These are phyloP conservation scores for Vachellia collinsii DNA, from an alignment of 306 rosid species.

Conservation along the genomic window DNA sequence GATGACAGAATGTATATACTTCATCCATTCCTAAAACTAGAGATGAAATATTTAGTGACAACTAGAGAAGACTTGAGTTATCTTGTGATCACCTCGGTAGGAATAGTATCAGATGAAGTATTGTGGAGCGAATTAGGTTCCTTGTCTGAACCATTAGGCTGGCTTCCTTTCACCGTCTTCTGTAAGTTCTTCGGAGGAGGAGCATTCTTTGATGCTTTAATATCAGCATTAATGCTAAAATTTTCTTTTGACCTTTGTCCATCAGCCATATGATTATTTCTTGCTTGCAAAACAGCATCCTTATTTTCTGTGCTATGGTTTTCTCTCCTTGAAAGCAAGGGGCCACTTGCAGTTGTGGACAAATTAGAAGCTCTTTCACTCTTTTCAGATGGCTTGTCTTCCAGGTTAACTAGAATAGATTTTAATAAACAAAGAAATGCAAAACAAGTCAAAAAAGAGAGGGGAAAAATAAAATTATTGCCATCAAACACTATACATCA, in stretches of 20 bases:
- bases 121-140: slow-evolving; percentile 57
- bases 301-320: slow-evolving; percentile 49
- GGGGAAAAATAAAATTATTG: slow-evolving; percentile 23
- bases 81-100: slow-evolving; percentile 72
- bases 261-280: slow-evolving; percentile 55
- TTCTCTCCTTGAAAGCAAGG: slow-evolving; percentile 50
- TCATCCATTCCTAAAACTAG: slow-evolving; percentile 15
- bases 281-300: slow-evolving; percentile 60
- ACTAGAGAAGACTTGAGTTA: slow-evolving; percentile 27
- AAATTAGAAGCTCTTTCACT: slow-evolving; percentile 52
- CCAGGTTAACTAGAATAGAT: slow-evolving; percentile 62
- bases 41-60: slow-evolving; percentile 6
- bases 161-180: slow-evolving; percentile 54
- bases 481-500: slow-evolving; percentile 37
- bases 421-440: slow-evolving; percentile 36
- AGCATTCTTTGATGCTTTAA: slow-evolving; percentile 48
- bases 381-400: slow-evolving; percentile 68
- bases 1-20: slow-evolving; percentile 18
- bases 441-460: slow-evolving; percentile 38
- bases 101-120: slow-evolving; percentile 67
- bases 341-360: slow-evolving; percentile 48
- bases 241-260: slow-evolving; percentile 59
- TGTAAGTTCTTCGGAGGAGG: slow-evolving; percentile 50
- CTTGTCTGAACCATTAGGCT: slow-evolving; percentile 38
- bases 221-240: slow-evolving; percentile 50